Evolutionary conservation across 2,329 filamentous ascomycete species (phyloP).

Genomic region (Lecanicillium sp.): DNA sequence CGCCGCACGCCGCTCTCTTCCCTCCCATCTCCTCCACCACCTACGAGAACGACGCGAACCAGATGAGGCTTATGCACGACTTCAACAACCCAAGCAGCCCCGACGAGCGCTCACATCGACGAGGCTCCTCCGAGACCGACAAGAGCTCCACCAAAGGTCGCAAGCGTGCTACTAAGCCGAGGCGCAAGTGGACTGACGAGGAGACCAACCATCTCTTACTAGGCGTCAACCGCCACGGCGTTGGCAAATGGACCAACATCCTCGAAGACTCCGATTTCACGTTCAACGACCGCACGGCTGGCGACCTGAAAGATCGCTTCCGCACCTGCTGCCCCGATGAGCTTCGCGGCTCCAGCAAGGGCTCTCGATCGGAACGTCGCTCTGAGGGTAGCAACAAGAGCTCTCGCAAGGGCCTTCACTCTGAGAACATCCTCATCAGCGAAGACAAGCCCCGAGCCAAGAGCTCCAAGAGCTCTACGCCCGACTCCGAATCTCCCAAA

Average conservation of each 20-base stretch:
- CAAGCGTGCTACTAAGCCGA: constrained; percentile 50
- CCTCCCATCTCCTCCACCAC: constrained; percentile 55
- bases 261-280: constrained; percentile 54
- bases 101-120: constrained; percentile 21
- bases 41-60: constrained; percentile 42
- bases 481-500: constrained; percentile 32
- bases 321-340: constrained; percentile 60
- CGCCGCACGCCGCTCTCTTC: constrained; percentile 55
- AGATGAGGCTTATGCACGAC: constrained; percentile 34
- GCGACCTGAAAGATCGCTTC: constrained; percentile 61
- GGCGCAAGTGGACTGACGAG: constrained; percentile 59
- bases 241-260: constrained; percentile 61
- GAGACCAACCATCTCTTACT: constrained; percentile 58
- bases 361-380: constrained; percentile 21
- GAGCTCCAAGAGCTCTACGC: constrained; percentile 21
- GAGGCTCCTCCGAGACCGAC: constrained; percentile 26
- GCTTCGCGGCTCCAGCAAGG: constrained; percentile 40
- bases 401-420: constrained; percentile 41
- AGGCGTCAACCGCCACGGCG: constrained; percentile 56
- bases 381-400: constrained; percentile 23
- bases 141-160: constrained; percentile 36
- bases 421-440: constrained; percentile 52
- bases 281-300: constrained; percentile 56
- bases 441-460: constrained; percentile 28
- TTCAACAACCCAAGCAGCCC: constrained; percentile 32